Base-by-base conservation (phyloP, 495 filamentous ascomycete species). In the Aspergillus leporis region DNA sequence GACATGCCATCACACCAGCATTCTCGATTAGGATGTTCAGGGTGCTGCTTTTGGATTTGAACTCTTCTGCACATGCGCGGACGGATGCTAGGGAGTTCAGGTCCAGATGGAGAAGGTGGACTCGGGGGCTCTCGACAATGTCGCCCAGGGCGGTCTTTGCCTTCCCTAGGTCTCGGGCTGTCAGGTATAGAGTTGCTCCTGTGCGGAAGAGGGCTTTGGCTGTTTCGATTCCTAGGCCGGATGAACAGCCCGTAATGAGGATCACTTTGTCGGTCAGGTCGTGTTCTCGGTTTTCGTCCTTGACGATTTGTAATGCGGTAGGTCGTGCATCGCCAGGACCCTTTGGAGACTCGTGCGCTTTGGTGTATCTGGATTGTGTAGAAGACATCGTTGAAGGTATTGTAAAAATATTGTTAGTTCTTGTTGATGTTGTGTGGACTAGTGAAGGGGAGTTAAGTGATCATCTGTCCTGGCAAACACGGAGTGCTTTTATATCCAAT, bases 261-360 rank as follows among this genome's bases (percentile, higher is more conserved):
- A 82, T 70, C 19, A 77, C 71, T 65, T 83, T 82, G 58, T 66
- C 79, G 0, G 43, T 57, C 5, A 79, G 58, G 16, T 69, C 70
- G 30, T 69, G 71, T 18, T 68, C 56, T 12, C 78, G 56, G 13
- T 56, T 58, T 41, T 83, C 70, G 58, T 84, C 83, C 46, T 74
- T 32, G 56, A 86, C 61, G 56, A 86, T 74, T 58, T 81, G 72
- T 16, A 78, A 54, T 6, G 79, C 82, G 7, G 82, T 83, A 9
- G 81, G 82, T n/a, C 82, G 81, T 19, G 69, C 66, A 65, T 86
- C 82, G 10, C 81, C 80, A 9, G 77, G 68, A 5, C 83, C 81
- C 34, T 74, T 34, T 19, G 68, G 70, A 41, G 65, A 61, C 8
- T 51, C 59, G 63, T 80, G 75, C 8, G 61, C 68, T 36, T 36